phyloP scores from a whole-genome alignment of 352 stramenopile genomes.

The Phytophthora capsici region DNA sequence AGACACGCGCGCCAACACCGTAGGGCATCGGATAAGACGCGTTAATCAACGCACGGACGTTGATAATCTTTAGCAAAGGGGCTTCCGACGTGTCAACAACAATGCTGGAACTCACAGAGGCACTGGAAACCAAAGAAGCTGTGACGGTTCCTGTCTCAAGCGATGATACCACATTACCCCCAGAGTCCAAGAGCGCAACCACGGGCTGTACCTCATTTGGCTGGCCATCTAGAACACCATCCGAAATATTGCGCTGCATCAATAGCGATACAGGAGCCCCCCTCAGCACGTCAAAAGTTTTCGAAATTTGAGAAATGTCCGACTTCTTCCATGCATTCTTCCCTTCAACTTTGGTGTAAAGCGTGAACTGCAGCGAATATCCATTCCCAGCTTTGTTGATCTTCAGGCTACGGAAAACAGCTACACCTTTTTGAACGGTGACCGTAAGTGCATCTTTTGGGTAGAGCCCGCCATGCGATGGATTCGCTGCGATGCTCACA shows the following conservation, averaged over 20 bases:
- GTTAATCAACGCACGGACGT: conserved; percentile 50
- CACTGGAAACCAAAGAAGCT: conserved; percentile 67
- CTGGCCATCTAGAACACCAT: conserved; percentile 80
- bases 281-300: conserved; percentile 64
- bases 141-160: conserved; percentile 55
- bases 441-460: conserved; percentile 50
- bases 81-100: conserved; percentile 67
- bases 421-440: conserved; percentile 55
- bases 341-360: conserved; percentile 58
- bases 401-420: conserved; percentile 73
- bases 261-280: conserved; percentile 55
- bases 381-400: conserved; percentile 80
- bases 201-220: conserved; percentile 75
- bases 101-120: conserved; percentile 62
- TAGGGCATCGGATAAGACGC: conserved; percentile 58
- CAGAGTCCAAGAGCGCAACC: conserved; percentile 66
- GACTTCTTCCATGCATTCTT: conserved; percentile 55
- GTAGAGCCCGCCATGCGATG: conserved; percentile 56
- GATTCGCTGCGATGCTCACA: conserved; percentile 79
- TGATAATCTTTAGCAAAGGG: conserved; percentile 50
- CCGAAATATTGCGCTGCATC: conserved; percentile 57
- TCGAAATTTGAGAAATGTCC: conserved; percentile 60
- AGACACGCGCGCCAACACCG: conserved; percentile 66
- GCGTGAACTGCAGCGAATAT: conserved; percentile 73
- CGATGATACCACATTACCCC: conserved; percentile 67